A percentile compares a stretch with the other conserved stretches of the same genome.
phyloP scores from a whole-genome alignment of 2,329 filamentous ascomycete species.

The Periglandula ipomoeae region DNA sequence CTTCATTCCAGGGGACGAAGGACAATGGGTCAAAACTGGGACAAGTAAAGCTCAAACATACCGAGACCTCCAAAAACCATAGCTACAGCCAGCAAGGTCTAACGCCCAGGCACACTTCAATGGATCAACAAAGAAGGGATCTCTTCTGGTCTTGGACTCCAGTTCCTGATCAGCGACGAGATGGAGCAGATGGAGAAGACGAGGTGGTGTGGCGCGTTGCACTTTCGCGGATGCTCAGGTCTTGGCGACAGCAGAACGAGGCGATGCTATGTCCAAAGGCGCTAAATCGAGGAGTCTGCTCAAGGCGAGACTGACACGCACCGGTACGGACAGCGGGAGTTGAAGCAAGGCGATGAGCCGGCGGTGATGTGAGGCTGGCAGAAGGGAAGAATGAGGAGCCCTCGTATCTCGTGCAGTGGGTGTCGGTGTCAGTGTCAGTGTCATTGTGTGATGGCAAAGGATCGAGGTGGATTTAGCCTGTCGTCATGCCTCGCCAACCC shows the following conservation, averaged over 20 bases:
- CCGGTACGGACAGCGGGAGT: no score
- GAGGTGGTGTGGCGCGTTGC: neutral
- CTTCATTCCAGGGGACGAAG: neutral
- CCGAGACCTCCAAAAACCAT: conserved; percentile 6
- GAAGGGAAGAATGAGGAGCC: no score
- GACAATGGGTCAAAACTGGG: neutral
- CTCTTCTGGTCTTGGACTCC: neutral
- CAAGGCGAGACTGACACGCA: no score
- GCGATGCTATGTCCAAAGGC: no score
- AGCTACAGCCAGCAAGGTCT: neutral
- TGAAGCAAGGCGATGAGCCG: no score
- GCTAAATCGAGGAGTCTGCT: no score
- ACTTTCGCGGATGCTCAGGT: no score
- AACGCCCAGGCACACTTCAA: neutral
- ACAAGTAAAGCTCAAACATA: neutral
- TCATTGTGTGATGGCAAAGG: neutral
- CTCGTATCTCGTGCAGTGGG: no score
- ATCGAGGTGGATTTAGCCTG: neutral
- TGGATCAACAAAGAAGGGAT: neutral
- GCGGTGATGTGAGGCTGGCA: no score
- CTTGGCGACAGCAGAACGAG: no score
- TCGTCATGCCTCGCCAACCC: neutral
- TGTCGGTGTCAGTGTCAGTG: no score
- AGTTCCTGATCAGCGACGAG: neutral
- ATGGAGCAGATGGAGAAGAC: neutral